phyloP scores from a whole-genome alignment of 345 rosid genomes.

The Nephelium lappaceum region DNA sequence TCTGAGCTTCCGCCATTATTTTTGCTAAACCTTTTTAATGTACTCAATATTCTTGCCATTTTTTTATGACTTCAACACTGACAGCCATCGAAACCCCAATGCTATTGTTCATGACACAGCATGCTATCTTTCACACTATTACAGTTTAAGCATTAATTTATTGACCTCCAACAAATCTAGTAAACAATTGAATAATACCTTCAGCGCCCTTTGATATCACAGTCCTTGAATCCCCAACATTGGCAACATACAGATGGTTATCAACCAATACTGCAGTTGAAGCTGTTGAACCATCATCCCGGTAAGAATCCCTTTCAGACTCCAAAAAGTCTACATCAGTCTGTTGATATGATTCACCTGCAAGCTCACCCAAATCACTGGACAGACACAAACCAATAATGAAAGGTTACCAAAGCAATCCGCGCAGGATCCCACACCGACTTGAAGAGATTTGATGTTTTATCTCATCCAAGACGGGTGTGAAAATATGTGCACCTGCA shows the following conservation, averaged over 20 bases:
- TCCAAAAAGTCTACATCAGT: slow-evolving; percentile 86
- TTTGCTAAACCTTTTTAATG: not conserved
- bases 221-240: slow-evolving; percentile 98
- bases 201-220: slow-evolving; percentile 88
- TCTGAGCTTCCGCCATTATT: not conserved
- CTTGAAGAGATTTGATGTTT: slow-evolving; percentile 11
- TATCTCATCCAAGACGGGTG: slow-evolving; percentile 12
- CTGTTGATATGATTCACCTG: slow-evolving; percentile 91
- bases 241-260: slow-evolving; percentile 92
- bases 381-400: slow-evolving; percentile 7
- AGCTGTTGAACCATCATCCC: slow-evolving; percentile 99
- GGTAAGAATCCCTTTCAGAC: slow-evolving; percentile 71
- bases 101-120: not conserved
- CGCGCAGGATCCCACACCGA: slow-evolving; percentile 13
- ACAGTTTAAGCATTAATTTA: not conserved
- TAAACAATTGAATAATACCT: slow-evolving; percentile 42
- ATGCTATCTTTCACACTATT: not conserved
- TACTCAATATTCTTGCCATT: not conserved
- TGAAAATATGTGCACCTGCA: slow-evolving; percentile 16
- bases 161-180: not conserved
- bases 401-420: not conserved
- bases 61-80: not conserved
- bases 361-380: slow-evolving; percentile 23
- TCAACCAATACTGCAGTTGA: slow-evolving; percentile 93
- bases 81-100: not conserved